Evolutionary conservation across 371 early-diverging fungal species (phyloP).

Genomic region (Mucor sp.): DNA sequence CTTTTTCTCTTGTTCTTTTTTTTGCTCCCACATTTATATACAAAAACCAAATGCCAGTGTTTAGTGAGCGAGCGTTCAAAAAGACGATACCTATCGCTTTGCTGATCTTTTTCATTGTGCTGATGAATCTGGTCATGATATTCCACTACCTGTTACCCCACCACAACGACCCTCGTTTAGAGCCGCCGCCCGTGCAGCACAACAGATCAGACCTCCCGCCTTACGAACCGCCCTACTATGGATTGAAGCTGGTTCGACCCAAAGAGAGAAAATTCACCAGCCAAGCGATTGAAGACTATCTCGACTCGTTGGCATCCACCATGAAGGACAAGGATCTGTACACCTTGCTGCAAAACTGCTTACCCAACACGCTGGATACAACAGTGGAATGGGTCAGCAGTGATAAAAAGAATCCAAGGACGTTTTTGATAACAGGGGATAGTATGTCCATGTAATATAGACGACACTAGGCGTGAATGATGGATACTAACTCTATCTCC

Average conservation of each 20-base stretch:
- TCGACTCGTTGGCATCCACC: slow-evolving; percentile 9
- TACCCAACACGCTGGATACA: slow-evolving; percentile 61
- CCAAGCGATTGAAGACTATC: slow-evolving; percentile 29
- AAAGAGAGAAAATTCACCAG: slow-evolving; percentile 34
- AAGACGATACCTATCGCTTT: slow-evolving; percentile 3
- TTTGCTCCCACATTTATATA: neutral
- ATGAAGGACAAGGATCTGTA: slow-evolving; percentile 46
- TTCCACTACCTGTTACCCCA: slow-evolving; percentile 3
- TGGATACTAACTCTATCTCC: neutral
- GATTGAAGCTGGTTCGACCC: slow-evolving; percentile 23
- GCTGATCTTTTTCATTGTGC: slow-evolving; percentile 10
- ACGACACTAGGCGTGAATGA: neutral
- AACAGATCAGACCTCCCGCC: slow-evolving; percentile 1
- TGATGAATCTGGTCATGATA: slow-evolving; percentile 15
- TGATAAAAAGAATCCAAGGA: slow-evolving; percentile 27
- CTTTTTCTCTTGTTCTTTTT: neutral
- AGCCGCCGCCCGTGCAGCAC: neutral
- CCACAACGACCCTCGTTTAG: neutral
- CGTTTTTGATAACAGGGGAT: slow-evolving; percentile 61
- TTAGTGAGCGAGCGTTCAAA: neutral
- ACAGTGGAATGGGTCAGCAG: slow-evolving; percentile 45
- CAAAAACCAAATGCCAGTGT: neutral
- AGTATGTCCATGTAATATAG: slow-evolving; percentile 29
- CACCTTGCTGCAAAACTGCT: slow-evolving; percentile 50
- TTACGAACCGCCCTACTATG: slow-evolving; percentile 29